Evolutionary conservation across 768 basidiomycete species (phyloP), one percentile per base, ranked within the genome.

Genomic region (Mycena amicta): DNA sequence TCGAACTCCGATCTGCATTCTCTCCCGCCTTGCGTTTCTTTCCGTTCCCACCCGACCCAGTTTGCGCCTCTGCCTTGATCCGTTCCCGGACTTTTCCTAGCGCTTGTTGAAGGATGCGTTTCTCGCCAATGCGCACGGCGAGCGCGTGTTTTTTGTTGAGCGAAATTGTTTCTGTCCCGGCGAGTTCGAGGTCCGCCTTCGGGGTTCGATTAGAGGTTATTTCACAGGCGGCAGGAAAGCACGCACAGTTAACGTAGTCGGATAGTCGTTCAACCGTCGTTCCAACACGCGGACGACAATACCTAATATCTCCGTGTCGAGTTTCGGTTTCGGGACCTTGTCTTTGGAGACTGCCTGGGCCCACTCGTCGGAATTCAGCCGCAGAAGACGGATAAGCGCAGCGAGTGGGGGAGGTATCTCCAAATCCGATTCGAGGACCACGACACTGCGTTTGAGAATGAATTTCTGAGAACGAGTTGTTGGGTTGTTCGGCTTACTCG

Each of bases 41-140:
- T 27, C 62, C 18, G 41, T 60, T 57, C 27, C 50, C 40, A 56
- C 50, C 46, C 5, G 40, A 5, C 11, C 12, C 16, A 11, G 29
- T 51, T 12, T 26, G 16, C 6, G 46, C 55, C 20, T 53, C 62
- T 29, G 33, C 12, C 45, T 27, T 23, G 37, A 28, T 22, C 4
- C 33, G 47, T 26, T 47, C 29, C 28, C 61, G 52, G 26, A 75
- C 29, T 50, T 67, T 70, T 16, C 62, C 54, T 28, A 74, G 52
- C n/a, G 62, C 55, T 6, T 62, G 67, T 6, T 63, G 54, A 53
- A 95, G 66, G 13, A 94, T 85, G 23, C 81, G 74, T 73, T 93
- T 93, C 75, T 95, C 93, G 3, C 91, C 90, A 11, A 92, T 69
- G 31, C 93, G 81, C 13, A 94, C 91, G 46, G 90, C 73, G 6